Base-by-base conservation (phyloP, 2,329 filamentous ascomycete genomes). In the Xylogone sp. region DNA sequence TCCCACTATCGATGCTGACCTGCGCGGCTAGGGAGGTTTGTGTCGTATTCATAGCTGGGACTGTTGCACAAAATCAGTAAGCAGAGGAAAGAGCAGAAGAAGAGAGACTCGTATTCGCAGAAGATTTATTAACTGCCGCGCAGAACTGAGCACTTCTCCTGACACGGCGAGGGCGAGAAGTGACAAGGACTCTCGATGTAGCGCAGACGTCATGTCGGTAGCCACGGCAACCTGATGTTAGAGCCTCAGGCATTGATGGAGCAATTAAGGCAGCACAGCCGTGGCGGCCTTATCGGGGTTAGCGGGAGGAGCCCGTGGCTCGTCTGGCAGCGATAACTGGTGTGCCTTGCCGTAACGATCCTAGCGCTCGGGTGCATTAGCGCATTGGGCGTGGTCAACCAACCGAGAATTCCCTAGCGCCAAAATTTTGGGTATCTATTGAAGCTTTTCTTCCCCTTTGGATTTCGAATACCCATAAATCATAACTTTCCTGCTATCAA, bases 401-500 rank as follows among this genome's bases (percentile, higher is more conserved):
- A 27, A 39, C 34, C 34, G 34, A 39, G 34, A 39, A 39, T 39
- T 39, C 34, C 34, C 34, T 39, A 39, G 34, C 34, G 34, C 34
- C 12, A 4, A 39, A 39, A 39, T 7, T 7, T 39, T 39, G 5
- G 34, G 34, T 18, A 39, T 16, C 34, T 18, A 27, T 39, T 13
- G 34, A 39, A 16, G 34, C 34, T 39, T 39, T 39, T 39, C 34
- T 39, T 39, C 34, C 34, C 34, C 34, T 39, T 39, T 16, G 34
- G 34, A 27, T 18, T 18, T 39, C 34, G 6, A 39, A 39, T 39
- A 39, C 5, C n/a, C 34, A 39, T 39, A 39, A 39, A 9, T 16
- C 8, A 39, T 39, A 39, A 39, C n/a, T 18, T 39, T 16, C 13
- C 34, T 39, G 34, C 34, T 39, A 39, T 96, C 34, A 39, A 39